These are phyloP conservation scores for Ambrosia artemisiifolia DNA, from an alignment of 129 eudicot genomes.

Conservation along the genomic window DNA sequence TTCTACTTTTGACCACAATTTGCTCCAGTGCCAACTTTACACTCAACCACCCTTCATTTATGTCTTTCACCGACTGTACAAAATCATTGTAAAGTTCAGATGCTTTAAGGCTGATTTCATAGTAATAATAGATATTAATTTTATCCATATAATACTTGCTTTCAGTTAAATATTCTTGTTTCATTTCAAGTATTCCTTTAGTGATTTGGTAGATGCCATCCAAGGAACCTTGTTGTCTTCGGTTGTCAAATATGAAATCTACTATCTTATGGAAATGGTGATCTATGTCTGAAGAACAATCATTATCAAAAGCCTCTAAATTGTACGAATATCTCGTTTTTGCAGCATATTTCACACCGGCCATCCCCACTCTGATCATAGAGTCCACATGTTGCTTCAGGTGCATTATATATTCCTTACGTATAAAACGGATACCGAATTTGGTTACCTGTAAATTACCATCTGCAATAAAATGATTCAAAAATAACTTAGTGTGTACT, in stretches of 20 bases:
- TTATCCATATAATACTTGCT: not conserved
- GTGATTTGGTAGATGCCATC: slow-evolving; percentile 1
- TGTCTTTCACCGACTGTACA: not conserved
- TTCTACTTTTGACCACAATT: slow-evolving; percentile 12
- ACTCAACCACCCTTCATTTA: slow-evolving; percentile 10
- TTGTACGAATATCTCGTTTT: not conserved
- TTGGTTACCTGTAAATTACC: not conserved
- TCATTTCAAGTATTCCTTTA: not conserved
- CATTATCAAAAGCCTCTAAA: not conserved
- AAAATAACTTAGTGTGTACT: not conserved
- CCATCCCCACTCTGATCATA: not conserved
- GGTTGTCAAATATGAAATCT: not conserved
- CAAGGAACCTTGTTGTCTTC: not conserved
- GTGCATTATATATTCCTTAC: not conserved
- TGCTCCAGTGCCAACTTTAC: slow-evolving; percentile 6
- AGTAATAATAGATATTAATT: not conserved
- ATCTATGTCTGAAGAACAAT: not conserved
- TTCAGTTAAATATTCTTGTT: not conserved
- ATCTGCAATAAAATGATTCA: slow-evolving; percentile 4
- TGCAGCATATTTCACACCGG: too few relatives aligned
- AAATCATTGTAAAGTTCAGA: slow-evolving; percentile 13
- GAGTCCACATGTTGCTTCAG: not conserved
- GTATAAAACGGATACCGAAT: slow-evolving; percentile 3
- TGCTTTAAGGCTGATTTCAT: not conserved
- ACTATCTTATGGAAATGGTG: not conserved